These are phyloP conservation scores for Protostelium mycophagum DNA, from an alignment of 78 protist genomes.

Conservation along the genomic window DNA sequence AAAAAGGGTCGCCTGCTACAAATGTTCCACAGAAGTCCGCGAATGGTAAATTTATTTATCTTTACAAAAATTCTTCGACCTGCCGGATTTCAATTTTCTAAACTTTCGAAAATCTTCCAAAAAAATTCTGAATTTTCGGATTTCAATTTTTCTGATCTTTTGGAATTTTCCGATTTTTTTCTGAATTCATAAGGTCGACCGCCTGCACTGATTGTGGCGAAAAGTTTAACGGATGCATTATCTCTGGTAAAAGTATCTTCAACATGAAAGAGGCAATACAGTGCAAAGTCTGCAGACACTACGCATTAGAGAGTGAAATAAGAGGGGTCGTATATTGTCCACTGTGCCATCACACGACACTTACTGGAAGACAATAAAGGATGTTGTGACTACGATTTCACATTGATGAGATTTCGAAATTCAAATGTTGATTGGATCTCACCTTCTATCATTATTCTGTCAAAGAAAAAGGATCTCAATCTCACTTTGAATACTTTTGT, in stretches of 20 bases:
- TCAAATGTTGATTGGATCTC: no score
- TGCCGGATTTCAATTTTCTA: not conserved
- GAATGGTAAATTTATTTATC: slow-evolving; percentile 34
- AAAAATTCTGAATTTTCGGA: not conserved
- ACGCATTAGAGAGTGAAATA: not conserved
- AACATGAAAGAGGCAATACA: not conserved
- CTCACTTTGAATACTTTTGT: no score
- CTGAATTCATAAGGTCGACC: not conserved
- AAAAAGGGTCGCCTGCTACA: not conserved
- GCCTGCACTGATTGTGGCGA: slow-evolving; percentile 33
- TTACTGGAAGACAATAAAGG: not conserved
- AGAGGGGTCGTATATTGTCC: not conserved
- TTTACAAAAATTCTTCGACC: no score
- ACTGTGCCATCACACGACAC: slow-evolving; percentile 18
- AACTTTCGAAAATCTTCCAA: not conserved
- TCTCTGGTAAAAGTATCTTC: slow-evolving; percentile 24
- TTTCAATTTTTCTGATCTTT: not conserved
- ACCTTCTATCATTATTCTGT: no score
- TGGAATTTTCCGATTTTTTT: not conserved
- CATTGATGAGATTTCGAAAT: no score
- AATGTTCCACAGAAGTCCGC: not conserved
- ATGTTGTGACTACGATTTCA: no score
- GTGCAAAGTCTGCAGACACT: slow-evolving; percentile 16
- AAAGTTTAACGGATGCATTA: slow-evolving; percentile 25
- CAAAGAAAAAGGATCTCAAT: no score